Base-by-base conservation (phyloP, 805 yeast species). In the Myxozyma monticola region DNA sequence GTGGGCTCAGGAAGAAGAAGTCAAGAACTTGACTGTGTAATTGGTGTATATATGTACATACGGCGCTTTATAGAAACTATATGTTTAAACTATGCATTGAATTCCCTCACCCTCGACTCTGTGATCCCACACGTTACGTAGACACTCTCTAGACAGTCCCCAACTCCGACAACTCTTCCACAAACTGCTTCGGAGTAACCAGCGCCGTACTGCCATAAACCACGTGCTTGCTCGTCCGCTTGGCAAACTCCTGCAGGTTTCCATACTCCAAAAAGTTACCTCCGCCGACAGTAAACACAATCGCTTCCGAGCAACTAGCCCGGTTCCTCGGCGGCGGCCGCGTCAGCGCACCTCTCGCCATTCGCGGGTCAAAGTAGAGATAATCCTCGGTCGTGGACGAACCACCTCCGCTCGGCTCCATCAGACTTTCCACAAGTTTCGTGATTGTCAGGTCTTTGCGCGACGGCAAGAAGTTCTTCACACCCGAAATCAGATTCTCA, bases 261-360 rank as follows among this genome's bases (percentile, higher is more conserved):
- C 90, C 95, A 66, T 91, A 93, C 71, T 93, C 99, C 56, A 87
- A 71, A 66, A 89, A 93, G 68, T 88, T 90, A 41, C 98, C 98
- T 30, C 99, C 99, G 22, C 99, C 99, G 48, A 93, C 90, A 45
- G 90, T 88, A 67, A 93, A 93, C 18, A 93, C 96, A 42, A 88
- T 72, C 1, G 95, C 81, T 59, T 88, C 93, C 1, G 53, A 45
- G 33, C 37, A 41, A 7, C 44, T 26, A n/a, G 41, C 37, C 28
- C 60, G 49, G 51, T 81, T 81, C 64, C 96, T 80, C 67, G 55
- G 56, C 33, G 97, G 97, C 31, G 90, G 91, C 61, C 85, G 82
- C 2, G 96, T 82, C 61, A 85, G 90, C 5, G 95, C 84, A 3
- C 98, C 98, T 58, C 98, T 78, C 2, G 88, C 83, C 40, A 78